These are phyloP conservation scores for Cardamine resedifolia DNA, from an alignment of 345 rosid species.

Conservation along the genomic window DNA sequence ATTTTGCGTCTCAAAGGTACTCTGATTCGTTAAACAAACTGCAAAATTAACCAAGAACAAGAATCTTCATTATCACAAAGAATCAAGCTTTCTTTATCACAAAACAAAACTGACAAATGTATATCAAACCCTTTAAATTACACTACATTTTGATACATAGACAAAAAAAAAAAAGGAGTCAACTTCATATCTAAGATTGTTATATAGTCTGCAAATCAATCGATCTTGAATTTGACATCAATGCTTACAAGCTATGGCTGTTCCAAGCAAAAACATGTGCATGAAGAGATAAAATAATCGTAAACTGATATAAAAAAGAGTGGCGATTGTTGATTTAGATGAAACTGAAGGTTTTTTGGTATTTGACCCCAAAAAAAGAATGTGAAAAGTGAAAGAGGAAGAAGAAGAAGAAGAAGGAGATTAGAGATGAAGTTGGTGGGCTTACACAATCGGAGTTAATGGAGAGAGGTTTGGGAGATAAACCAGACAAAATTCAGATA, in stretches of 20 bases:
- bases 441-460: neutral
- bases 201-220: neutral
- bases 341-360: neutral
- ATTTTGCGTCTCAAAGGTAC: neutral
- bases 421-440: constrained; percentile 23
- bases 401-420: constrained; percentile 6
- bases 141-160: neutral
- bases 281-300: neutral
- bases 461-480: neutral
- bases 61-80: constrained; percentile 2
- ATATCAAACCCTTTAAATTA: neutral
- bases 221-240: neutral
- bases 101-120: neutral
- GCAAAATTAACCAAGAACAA: constrained; percentile 1
- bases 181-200: neutral
- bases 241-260: neutral
- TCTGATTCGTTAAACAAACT: constrained; percentile 8
- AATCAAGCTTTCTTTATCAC: constrained; percentile 19
- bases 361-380: neutral
- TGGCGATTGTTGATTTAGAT: too few relatives aligned
- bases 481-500: neutral
- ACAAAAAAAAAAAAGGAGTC: neutral
- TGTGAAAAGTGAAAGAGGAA: neutral
- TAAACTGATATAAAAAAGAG: too few relatives aligned
- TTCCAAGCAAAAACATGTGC: neutral